Percentiles rank a stretch among this genome's conserved stretches.
Conservation (phyloP, 495 filamentous ascomycete species). For the Pseudomonodictys pantanalensis region DNA sequence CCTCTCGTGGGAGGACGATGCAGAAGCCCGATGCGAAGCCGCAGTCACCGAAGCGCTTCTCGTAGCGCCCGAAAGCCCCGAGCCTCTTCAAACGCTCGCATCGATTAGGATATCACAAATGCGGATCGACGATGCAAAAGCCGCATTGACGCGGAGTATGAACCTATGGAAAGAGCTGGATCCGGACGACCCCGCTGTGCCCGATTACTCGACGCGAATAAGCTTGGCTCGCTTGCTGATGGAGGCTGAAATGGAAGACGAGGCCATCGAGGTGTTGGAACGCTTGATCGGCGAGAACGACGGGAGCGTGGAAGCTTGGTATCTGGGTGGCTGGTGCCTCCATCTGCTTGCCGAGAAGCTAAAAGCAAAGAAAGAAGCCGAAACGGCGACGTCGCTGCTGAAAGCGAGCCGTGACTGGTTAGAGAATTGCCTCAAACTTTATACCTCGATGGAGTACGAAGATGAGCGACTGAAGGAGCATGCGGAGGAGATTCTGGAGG, state of each 20-base stretch:
- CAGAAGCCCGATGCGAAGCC: conserved; percentile 77
- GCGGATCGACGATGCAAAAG: conserved; percentile 69
- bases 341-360: conserved; percentile 73
- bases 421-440: conserved; percentile 58
- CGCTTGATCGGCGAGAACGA: conserved; percentile 84
- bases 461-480: conserved; percentile 68
- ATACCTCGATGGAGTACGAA: conserved; percentile 63
- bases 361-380: conserved; percentile 43
- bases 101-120: conserved; percentile 88
- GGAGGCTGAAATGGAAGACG: conserved; percentile 80
- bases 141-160: conserved; percentile 72
- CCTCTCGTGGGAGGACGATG: conserved; percentile 85
- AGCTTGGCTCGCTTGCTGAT: conserved; percentile 81
- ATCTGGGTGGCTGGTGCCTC: conserved; percentile 89
- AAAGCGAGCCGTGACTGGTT: conserved; percentile 61
- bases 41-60: conserved; percentile 83
- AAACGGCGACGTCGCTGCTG: conserved; percentile 46
- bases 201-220: conserved; percentile 79
- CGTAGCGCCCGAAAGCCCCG: conserved; percentile 67
- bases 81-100: conserved; percentile 89
- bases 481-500: conserved; percentile 57
- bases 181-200: conserved; percentile 60
- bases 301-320: conserved; percentile 91
- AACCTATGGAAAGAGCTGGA: conserved; percentile 73
- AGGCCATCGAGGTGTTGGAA: conserved; percentile 82